phyloP scores from a whole-genome alignment of 345 rosid genomes.

The Punica granatum region DNA sequence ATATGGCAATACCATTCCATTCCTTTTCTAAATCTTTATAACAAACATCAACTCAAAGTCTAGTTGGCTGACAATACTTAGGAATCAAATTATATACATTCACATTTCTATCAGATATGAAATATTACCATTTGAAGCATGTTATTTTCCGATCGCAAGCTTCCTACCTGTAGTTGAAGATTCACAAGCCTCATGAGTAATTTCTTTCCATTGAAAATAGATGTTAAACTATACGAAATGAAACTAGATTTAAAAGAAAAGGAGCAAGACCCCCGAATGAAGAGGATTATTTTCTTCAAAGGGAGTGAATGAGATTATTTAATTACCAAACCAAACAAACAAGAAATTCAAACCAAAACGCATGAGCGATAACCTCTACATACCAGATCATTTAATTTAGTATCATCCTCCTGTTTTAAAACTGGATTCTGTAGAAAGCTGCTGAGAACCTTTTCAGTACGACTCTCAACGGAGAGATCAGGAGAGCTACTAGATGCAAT shows the following conservation, averaged over 20 bases:
- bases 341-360: too few relatives aligned
- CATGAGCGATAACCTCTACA: constrained; percentile 12
- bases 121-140: constrained; percentile 83
- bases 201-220: background rate
- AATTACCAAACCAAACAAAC: constrained; percentile 1
- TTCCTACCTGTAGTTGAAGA: constrained; percentile 38
- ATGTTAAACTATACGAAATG: background rate
- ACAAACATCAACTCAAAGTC: background rate
- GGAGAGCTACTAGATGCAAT: constrained; percentile 14
- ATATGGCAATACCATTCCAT: background rate
- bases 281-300: background rate
- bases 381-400: constrained; percentile 40
- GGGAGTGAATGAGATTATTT: background rate
- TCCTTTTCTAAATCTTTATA: background rate
- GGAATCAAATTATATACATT: background rate
- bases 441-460: constrained; percentile 71
- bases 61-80: background rate
- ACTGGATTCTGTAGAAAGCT: constrained; percentile 60
- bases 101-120: background rate
- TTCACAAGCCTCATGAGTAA: constrained; percentile 10
- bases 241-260: background rate
- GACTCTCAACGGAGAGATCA: constrained; percentile 43
- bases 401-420: constrained; percentile 38
- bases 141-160: constrained; percentile 55
- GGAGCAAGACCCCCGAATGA: background rate